Evolutionary conservation across 2,329 filamentous ascomycete genomes (phyloP).

Genomic region (Akanthomyces lecanii): DNA sequence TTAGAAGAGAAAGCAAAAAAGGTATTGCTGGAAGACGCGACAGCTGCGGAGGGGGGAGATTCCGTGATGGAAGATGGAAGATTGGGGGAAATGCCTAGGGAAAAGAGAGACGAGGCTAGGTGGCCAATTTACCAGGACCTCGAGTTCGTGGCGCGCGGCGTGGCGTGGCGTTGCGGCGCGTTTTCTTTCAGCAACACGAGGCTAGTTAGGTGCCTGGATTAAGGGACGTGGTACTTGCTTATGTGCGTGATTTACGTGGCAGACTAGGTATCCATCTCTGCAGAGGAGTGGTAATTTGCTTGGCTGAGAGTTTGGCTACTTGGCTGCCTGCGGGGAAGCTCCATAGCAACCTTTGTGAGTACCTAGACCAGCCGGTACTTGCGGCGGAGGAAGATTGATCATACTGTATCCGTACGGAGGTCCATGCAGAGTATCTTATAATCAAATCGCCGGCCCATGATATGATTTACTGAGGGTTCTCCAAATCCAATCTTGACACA

Average conservation of each 20-base stretch:
- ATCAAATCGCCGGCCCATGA: too few relatives aligned
- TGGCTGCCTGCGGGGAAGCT: not conserved
- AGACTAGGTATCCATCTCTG: not conserved
- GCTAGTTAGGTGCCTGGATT: not conserved
- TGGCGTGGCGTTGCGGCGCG: constrained; percentile 10
- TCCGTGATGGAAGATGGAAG: constrained; percentile 9
- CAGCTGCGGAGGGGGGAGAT: not conserved
- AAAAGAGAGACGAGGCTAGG: constrained; percentile 6
- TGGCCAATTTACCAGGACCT: constrained; percentile 11
- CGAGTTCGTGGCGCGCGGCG: constrained; percentile 7
- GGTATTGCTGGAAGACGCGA: constrained; percentile 2
- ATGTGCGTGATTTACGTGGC: not conserved
- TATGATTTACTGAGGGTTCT: too few relatives aligned
- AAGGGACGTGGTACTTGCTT: not conserved
- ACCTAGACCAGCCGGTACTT: not conserved
- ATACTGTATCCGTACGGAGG: too few relatives aligned
- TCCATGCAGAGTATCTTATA: too few relatives aligned
- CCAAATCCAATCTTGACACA: too few relatives aligned
- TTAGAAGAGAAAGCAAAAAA: not conserved
- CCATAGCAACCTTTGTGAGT: not conserved
- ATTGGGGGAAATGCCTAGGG: not conserved
- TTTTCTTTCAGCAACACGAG: not conserved
- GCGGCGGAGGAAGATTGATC: not conserved
- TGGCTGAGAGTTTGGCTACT: not conserved
- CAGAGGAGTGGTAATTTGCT: not conserved